A percentile compares a stretch with the other conserved stretches of the same genome.
Conservation (phyloP, 2,329 filamentous ascomycete species). For the Pestalotiopsis sp. region DNA sequence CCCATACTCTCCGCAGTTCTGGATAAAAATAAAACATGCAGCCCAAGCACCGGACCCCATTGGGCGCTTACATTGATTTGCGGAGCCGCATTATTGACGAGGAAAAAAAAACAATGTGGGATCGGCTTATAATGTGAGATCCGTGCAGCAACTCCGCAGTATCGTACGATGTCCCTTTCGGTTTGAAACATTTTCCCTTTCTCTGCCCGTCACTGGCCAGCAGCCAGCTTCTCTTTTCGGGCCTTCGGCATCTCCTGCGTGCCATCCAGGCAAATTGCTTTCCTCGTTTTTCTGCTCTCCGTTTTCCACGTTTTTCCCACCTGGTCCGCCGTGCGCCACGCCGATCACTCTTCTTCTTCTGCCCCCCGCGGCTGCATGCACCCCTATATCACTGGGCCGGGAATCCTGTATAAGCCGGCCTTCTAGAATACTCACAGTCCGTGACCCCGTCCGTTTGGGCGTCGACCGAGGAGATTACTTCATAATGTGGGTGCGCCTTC, state of each 20-base stretch:
- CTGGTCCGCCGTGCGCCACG: background rate
- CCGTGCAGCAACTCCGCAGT: background rate
- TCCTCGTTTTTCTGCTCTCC: background rate
- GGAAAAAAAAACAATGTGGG: background rate
- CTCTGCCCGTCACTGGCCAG: background rate
- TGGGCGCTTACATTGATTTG: background rate
- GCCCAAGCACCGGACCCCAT: background rate
- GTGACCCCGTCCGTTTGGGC: background rate
- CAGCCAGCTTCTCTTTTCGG: background rate
- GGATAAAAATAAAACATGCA: background rate
- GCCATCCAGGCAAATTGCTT: background rate
- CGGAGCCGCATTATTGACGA: background rate
- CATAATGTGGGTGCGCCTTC: background rate
- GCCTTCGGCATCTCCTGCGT: background rate
- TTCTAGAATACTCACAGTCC: conserved; percentile 4
- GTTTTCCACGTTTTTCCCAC: background rate
- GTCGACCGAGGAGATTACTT: background rate
- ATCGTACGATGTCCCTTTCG: background rate
- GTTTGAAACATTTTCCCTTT: background rate
- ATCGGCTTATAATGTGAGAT: background rate
- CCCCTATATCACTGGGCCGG: background rate
- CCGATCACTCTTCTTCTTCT: background rate
- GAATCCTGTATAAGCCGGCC: background rate
- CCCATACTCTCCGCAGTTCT: background rate
- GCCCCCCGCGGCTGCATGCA: background rate